Conservation (phyloP, 257 asterid species). For the Solanum chmielewskii region DNA sequence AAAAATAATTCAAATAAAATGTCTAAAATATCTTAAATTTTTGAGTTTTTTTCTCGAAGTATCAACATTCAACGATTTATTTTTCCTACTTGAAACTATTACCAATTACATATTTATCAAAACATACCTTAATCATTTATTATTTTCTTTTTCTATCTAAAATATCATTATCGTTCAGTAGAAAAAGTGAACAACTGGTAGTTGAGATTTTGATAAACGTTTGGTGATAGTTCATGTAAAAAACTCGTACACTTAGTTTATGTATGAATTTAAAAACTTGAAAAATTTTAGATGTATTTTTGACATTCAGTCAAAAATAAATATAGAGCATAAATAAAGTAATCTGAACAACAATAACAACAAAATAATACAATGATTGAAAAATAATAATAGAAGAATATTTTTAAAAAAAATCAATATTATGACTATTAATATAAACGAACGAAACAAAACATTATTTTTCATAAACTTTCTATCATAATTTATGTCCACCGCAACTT, state of each 20-base stretch:
- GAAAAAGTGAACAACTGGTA: neutral
- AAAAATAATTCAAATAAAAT: neutral
- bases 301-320: neutral
- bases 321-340: neutral
- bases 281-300: neutral
- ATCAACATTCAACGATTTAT: neutral
- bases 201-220: neutral
- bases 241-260: neutral
- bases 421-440: neutral
- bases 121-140: neutral
- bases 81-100: neutral
- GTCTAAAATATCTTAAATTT: accelerated
- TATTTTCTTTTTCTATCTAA: neutral
- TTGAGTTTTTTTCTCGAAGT: neutral
- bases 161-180: neutral
- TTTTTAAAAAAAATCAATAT: too few relatives aligned
- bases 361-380: neutral
- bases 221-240: neutral
- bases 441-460: neutral
- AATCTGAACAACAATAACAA: neutral
- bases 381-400: neutral
- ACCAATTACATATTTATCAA: neutral
- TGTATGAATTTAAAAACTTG: neutral
- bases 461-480: neutral
- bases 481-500: accelerated